Evolutionary conservation across 1,284 basidiomycete species (phyloP), one percentile per base, ranked within the genome.

Genomic region (Testicularia cyperi): DNA sequence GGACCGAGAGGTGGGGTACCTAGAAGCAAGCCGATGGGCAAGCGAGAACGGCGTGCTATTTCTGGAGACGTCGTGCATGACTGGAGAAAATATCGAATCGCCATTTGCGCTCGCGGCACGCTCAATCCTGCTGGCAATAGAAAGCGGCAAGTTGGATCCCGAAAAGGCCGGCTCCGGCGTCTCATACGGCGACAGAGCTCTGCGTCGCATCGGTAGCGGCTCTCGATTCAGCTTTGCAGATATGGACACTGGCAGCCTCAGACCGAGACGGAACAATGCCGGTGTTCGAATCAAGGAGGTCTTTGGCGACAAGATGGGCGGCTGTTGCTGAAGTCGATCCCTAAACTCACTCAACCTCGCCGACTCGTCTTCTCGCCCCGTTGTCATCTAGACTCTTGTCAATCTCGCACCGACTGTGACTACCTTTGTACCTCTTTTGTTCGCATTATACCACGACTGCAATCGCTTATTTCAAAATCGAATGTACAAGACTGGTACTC

Each of bases 131-230:
- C 82, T 92, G n/a, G 85, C 89, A 5, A 92, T 98, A 71, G 92
- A 97, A 77, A 86, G 87, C 9, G 94, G 94, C 13, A 81, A 82
- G 14, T 81, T 97, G 29, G 91, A 97, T 77, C 94, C 94, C 19
- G 92, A 96, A 78, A 87, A 88, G 70, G 84, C 88, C 13, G 92
- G 90, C 0, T 90, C 88, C 45, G 94, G 94, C 25, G 90, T 98
- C 27, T 91, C 88, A 69, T 98, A 96, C 73, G 95, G 94, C 10
- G 94, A 97, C 77, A 83, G 94, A 2, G 47, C 55, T 13, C 25
- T 63, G 22, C 44, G 27, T 88, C 86, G 63, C 88, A 86, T 55
- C 5, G 54, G 60, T 27, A 66, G 63, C 22, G 63, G 58, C 5
- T 47, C 43, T 14, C 24, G 63, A 10, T 66, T 66, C 49, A 62